Base-by-base conservation (phyloP, 371 early-diverging fungal species). In the Mortierella sp. region DNA sequence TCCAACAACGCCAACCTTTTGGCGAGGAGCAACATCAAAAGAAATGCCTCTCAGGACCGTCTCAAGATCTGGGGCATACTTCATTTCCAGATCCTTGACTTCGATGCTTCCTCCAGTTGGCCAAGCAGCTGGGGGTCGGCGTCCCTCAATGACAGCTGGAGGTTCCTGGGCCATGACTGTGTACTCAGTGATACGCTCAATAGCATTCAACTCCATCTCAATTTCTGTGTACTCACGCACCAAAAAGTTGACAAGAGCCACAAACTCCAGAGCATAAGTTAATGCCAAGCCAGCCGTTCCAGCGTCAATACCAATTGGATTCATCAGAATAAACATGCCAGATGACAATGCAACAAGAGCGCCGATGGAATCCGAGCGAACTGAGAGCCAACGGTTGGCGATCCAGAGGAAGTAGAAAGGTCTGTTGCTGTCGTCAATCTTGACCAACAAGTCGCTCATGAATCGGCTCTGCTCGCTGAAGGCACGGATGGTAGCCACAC, bases 101-200 rank as follows among this genome's bases (percentile, higher is more conserved):
- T 91, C 86, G 63, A 96, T 89, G 6, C 77, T 77, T 41, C 94
- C 96, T 15, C 84, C 68, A 7, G 86, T 85, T 24, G 97, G 97
- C 97, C 97, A 97, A n/a, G 86, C 84, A 6, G 87, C 75, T 64
- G 91, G 91, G 19, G 90, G 92, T 69, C 87, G 70, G 1, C 80
- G 57, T 0, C 71, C 87, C 3, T 86, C 83, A 32, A 88, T 84
- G 21, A 88, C 75, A 4, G 89, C 87, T 19, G 90, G 84, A 10
- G 95, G 91, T 78, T 96, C 96, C 81, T 94, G 92, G 53, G 92
- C 91, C 78, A 95, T 90, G 28, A 82, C 82, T 72, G 90, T 86
- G 72, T 95, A 97, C 74, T 97, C 94, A 10, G 89, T 88, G 0
- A 96, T 87, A 52, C 97, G 91, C 79, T 97, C 97, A 10, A 97